Evolutionary conservation across 2,329 filamentous ascomycete genomes (phyloP), one percentile per base, ranked within the genome.

Genomic region (Exophiala spinifera): DNA sequence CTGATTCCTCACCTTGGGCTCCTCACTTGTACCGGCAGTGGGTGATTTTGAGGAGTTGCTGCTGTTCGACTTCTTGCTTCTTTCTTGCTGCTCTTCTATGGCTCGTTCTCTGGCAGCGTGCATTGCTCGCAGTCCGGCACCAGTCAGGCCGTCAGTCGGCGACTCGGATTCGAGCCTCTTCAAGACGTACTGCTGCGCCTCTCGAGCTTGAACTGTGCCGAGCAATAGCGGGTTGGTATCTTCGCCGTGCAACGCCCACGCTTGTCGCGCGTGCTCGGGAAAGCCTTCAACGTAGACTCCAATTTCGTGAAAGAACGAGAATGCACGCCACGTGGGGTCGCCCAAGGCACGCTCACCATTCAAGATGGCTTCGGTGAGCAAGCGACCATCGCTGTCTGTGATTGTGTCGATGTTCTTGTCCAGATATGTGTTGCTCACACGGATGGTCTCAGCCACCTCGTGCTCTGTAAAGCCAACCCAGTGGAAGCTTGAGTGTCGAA

Each of bases 401-500:
- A 90, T 84, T 0, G 71, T 72, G 0, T 87, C 77, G 10, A 78
- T 76, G 23, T 82, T 77, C 51, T 87, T 83, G 1, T 72, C 68
- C 11, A 95, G 66, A 63, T 96, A 96, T 33, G 76, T 76, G 48
- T 80, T 75, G 1, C 87, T 86, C 31, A 83, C 84, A 23, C 87
- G 77, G 0, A 94, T 69, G 0, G 88, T 82, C 23, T 76, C 81
- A 2, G 70, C 58, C 2, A 96, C 80, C 52, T 91, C 83, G 5
- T 63, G 56, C 1, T 76, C 72, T 0, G 74, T 70, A 64, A 87
- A 91, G 45, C 91, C 91, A 0, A 86, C 86, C 72, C 89, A 91
- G 69, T 92, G 95, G 66, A 96, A 95, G 46, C 88, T 89, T 5
- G 89, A 86, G 65, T 94, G 87, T 15, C 89, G 83, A 42, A 96